phyloP scores from a whole-genome alignment of 2,329 filamentous ascomycete genomes.

The Gyromitra esculenta region DNA sequence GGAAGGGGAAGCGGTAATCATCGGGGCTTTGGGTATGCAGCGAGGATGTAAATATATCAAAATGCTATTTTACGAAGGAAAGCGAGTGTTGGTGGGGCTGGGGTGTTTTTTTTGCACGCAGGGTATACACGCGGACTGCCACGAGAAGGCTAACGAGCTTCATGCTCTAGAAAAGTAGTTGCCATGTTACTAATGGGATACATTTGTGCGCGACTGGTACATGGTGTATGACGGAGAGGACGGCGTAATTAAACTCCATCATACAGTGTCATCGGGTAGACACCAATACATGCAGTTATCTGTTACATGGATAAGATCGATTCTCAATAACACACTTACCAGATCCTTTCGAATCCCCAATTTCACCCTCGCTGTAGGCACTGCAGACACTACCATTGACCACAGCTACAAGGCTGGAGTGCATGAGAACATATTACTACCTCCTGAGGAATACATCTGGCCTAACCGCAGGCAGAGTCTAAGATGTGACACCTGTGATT shows the following conservation, averaged over 20 bases:
- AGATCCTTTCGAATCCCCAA: no score
- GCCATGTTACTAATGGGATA: not conserved
- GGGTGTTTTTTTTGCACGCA: not conserved
- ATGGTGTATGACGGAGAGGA: not conserved
- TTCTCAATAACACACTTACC: no score
- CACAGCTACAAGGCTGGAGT: no score
- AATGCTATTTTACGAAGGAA: not conserved
- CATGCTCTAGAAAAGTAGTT: not conserved
- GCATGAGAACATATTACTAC: no score
- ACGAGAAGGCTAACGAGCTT: not conserved
- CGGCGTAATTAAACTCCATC: not conserved
- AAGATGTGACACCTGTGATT: no score
- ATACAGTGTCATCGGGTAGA: not conserved
- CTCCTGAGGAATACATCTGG: no score
- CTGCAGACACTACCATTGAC: no score
- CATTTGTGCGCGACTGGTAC: not conserved
- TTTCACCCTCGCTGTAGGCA: no score
- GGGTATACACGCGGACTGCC: not conserved
- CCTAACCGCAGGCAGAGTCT: no score
- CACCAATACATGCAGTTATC: not conserved
- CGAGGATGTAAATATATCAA: conserved; percentile 9
- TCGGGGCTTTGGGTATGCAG: not conserved
- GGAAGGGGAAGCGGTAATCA: conserved; percentile 58
- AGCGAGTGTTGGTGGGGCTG: not conserved
- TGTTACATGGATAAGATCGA: no score